These are phyloP conservation scores for Fusarium udum DNA, from an alignment of 2,329 filamentous ascomycete genomes.

Conservation along the genomic window DNA sequence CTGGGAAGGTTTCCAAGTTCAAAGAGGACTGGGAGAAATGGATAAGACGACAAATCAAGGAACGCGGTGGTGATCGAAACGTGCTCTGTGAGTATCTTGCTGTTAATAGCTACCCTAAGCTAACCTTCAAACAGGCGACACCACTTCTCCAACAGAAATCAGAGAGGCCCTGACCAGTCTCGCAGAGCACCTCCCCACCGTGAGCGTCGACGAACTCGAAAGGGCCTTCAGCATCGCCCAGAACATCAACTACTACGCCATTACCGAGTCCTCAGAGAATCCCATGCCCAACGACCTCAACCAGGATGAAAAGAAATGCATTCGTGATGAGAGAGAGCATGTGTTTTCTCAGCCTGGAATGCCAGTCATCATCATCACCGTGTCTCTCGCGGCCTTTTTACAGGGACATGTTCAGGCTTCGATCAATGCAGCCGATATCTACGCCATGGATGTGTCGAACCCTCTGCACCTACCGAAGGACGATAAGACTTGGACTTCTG, in stretches of 20 bases:
- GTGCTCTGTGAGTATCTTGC: not conserved
- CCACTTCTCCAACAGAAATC: not conserved
- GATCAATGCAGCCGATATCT: not conserved
- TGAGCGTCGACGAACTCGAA: not conserved
- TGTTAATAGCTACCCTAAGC: not conserved
- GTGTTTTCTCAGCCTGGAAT: not conserved
- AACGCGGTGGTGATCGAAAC: not conserved
- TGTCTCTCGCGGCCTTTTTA: not conserved
- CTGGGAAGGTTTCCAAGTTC: accelerated
- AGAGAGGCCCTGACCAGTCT: not conserved
- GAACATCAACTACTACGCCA: not conserved
- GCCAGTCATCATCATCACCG: not conserved
- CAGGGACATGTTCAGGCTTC: not conserved
- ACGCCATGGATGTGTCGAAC: accelerated
- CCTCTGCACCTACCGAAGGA: accelerated
- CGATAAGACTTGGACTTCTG: not conserved
- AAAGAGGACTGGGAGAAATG: not conserved
- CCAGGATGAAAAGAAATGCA: not conserved
- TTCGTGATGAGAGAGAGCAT: not conserved
- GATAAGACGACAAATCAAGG: not conserved
- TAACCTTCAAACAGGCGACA: not conserved
- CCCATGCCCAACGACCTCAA: not conserved
- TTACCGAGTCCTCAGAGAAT: not conserved
- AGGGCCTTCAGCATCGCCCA: not conserved
- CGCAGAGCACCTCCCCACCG: not conserved